Conservation (phyloP, 495 filamentous ascomycete genomes). For the Chaetomium cochliodes region DNA sequence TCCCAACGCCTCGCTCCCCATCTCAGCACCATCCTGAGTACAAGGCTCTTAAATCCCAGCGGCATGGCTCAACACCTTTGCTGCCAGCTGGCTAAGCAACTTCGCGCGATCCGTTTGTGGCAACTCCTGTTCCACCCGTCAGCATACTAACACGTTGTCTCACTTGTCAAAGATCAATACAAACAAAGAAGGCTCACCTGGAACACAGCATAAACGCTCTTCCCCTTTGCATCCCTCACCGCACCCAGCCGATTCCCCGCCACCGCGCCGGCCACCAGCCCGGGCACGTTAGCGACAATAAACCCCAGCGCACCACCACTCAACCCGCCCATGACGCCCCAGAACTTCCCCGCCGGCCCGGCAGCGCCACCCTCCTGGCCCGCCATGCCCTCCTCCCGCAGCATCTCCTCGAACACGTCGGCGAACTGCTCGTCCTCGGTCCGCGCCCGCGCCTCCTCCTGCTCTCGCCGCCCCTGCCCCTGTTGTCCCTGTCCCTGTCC, state of each 20-base stretch:
- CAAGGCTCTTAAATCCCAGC: constrained; percentile 40
- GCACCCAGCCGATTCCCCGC: constrained; percentile 89
- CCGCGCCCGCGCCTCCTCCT: constrained; percentile 31
- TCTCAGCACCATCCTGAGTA: background rate
- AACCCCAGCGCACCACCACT: constrained; percentile 91
- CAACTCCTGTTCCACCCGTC: constrained; percentile 53
- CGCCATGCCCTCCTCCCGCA: constrained; percentile 81
- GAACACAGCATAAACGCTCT: constrained; percentile 93
- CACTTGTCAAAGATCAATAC: background rate
- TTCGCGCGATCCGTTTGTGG: constrained; percentile 75
- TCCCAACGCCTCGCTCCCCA: constrained; percentile 10
- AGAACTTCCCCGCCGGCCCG: constrained; percentile 71
- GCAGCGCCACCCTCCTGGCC: constrained; percentile 52
- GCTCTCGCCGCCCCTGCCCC: background rate
- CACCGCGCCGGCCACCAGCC: constrained; percentile 83
- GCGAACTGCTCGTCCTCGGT: constrained; percentile 78
- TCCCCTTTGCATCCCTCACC: constrained; percentile 83
- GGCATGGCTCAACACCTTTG: constrained; percentile 65
- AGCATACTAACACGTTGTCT: constrained; percentile 8
- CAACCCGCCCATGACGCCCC: constrained; percentile 78
- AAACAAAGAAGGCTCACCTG: constrained; percentile 42
- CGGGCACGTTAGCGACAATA: constrained; percentile 89
- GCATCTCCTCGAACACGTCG: constrained; percentile 94
- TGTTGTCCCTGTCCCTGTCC: constrained; percentile 10
- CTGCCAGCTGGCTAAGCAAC: constrained; percentile 71